Evolutionary conservation across 1,139 yeast species (phyloP), one percentile per base, ranked within the genome.

Genomic region (Pichia sp.): DNA sequence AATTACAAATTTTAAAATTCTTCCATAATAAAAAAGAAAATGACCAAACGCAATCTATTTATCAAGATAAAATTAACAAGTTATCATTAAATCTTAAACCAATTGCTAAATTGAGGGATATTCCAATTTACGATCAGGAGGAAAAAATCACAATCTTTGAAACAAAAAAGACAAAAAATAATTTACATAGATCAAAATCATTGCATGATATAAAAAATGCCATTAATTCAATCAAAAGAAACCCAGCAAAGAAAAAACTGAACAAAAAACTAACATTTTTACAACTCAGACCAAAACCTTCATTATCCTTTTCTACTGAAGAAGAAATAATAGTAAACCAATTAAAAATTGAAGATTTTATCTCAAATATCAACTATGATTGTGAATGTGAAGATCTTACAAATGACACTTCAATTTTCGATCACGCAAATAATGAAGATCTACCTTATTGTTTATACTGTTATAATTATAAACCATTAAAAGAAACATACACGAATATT

Each of bases 361-460:
- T 11, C n/a, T 6, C 24, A 11, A 23, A 24, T 22, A 10, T 16
- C 4, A 28, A 24, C n/a, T 20, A 30, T 30, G 29, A 29, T 23
- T 6, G 28, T 6, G 40, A 37, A 31, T n/a, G 30, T 8, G 40
- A 37, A 9, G 27, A 40, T 30, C 7, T 33, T 28, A 30, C 16
- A 6, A n/a, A 27, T 16, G 26, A 26, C 26, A 31, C 32, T 11
- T 40, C 42, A 10, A 30, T 40, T 20, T 40, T 40, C 24, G 39
- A 40, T 6, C 7, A 40, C 8, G 3, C 32, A 12, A 12, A 22
- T 11, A 9, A 4, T 24, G 12, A 29, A 29, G n/a, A 11, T 22
- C 35, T 10, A 23, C 26, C 38, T 4, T 4, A 35, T 16, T 4
- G n/a, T n/a, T 35, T 30, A 6, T 26, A 27, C 16, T 35, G 25